Percentiles rank a stretch among this genome's conserved stretches.
These are phyloP conservation scores for Zoysia pacifica DNA, from an alignment of 176 grass and related monocot genomes.

Conservation along the genomic window DNA sequence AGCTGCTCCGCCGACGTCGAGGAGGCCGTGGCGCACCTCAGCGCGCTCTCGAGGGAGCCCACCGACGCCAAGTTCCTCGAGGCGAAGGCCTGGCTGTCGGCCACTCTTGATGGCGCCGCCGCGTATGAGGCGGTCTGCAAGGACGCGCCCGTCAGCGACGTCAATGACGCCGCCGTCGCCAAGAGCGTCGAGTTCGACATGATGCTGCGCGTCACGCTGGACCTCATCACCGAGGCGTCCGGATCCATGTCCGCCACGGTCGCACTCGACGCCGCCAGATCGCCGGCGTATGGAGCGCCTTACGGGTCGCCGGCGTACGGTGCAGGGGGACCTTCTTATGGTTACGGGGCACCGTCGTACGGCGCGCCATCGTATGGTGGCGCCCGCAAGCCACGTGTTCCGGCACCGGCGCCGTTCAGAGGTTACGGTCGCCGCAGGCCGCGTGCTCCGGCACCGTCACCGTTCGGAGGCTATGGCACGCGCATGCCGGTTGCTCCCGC, in stretches of 20 bases:
- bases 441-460: not conserved
- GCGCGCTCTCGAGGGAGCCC: constrained; percentile 46
- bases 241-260: constrained; percentile 21
- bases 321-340: no score
- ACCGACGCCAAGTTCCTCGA: constrained; percentile 51
- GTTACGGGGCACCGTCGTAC: no score
- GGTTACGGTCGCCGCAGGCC: not conserved
- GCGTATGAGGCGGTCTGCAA: constrained; percentile 50
- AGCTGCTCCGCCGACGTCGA: constrained; percentile 53
- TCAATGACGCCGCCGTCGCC: constrained; percentile 46
- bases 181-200: constrained; percentile 62
- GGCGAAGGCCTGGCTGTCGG: constrained; percentile 39
- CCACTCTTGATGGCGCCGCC: constrained; percentile 33
- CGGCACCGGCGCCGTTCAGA: no score
- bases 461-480: not conserved
- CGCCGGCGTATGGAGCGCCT: constrained; percentile 19
- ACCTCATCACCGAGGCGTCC: constrained; percentile 40
- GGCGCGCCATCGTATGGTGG: not conserved
- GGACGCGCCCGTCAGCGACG: constrained; percentile 37
- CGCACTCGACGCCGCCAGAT: constrained; percentile 20
- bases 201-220: constrained; percentile 50
- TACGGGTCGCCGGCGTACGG: not conserved
- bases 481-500: not conserved
- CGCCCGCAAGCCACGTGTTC: not conserved
- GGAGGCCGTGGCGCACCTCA: constrained; percentile 57